Percentiles rank a stretch among this genome's conserved stretches.
Conservation (phyloP, 2,329 filamentous ascomycete genomes). For the Fonsecaea multimorphosa region DNA sequence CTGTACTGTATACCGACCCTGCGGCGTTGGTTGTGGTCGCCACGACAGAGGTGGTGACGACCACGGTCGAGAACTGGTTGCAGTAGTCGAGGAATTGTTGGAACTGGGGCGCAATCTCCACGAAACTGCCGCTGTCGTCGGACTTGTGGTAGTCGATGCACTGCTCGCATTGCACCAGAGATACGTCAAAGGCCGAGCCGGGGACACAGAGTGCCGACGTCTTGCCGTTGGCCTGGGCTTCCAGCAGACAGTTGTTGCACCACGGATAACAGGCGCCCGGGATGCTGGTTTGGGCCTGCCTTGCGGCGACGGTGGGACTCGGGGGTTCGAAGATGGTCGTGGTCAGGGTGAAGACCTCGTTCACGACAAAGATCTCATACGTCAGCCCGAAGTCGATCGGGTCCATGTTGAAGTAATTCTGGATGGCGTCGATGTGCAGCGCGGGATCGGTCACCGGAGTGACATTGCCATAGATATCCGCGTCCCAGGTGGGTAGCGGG, state of each 20-base stretch:
- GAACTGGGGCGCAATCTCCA: constrained; percentile 49
- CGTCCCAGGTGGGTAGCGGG: constrained; percentile 41
- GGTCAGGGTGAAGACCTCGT: constrained; percentile 52
- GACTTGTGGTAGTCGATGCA: constrained; percentile 50
- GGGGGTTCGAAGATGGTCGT: constrained; percentile 48
- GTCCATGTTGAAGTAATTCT: constrained; percentile 68
- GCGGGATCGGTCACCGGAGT: constrained; percentile 45
- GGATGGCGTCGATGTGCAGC: constrained; percentile 31
- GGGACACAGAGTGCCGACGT: constrained; percentile 52
- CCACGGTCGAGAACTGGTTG: constrained; percentile 31
- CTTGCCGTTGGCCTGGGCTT: constrained; percentile 59
- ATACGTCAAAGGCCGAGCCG: constrained; percentile 51
- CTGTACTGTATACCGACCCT: constrained; percentile 15
- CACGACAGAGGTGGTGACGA: constrained; percentile 25
- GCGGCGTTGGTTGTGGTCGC: constrained; percentile 22
- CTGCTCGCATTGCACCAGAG: constrained; percentile 48
- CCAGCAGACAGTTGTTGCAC: constrained; percentile 60
- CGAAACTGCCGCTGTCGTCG: constrained; percentile 39
- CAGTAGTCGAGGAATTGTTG: constrained; percentile 58
- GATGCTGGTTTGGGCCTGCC: constrained; percentile 41
- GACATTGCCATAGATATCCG: constrained; percentile 34
- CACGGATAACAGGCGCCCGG: constrained; percentile 59
- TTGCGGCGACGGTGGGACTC: constrained; percentile 35
- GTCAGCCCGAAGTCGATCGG: constrained; percentile 67
- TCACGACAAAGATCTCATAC: constrained; percentile 65